phyloP scores from a whole-genome alignment of 306 rosid species.

The Quercus robur region DNA sequence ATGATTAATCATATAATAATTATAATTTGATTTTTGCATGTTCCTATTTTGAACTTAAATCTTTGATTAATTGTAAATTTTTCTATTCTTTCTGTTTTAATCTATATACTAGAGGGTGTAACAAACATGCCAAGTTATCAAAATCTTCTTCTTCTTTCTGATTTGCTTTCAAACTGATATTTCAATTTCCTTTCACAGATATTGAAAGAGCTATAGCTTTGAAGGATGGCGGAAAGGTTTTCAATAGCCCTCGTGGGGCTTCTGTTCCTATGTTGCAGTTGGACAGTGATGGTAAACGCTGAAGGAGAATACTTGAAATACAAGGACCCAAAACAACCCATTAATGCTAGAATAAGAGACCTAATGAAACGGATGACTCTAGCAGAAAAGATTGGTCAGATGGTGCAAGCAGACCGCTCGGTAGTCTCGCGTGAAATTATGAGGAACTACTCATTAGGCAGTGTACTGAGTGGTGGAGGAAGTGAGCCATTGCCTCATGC shows the following conservation, averaged over 20 bases:
- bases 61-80: too few species aligned
- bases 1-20: too few species aligned
- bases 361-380: conserved; percentile 65
- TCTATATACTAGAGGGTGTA: too few species aligned
- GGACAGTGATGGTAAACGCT: conserved; percentile 30
- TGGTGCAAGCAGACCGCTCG: conserved; percentile 79
- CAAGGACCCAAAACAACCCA: conserved; percentile 66
- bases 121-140: too few species aligned
- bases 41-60: too few species aligned
- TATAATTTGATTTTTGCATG: too few species aligned
- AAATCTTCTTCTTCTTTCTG: not conserved
- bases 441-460: conserved; percentile 82
- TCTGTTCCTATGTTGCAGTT: conserved; percentile 42
- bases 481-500: conserved; percentile 87
- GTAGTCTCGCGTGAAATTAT: conserved; percentile 64
- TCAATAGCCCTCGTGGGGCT: conserved; percentile 39
- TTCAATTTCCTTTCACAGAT: not conserved
- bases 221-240: not conserved
- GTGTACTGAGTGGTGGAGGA: conserved; percentile 98
- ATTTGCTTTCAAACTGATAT: not conserved
- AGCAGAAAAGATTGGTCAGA: conserved; percentile 88
- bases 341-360: conserved; percentile 61
- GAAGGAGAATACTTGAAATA: conserved; percentile 58
- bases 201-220: not conserved
- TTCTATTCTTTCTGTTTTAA: too few species aligned